A percentile compares a stretch with the other conserved stretches of the same genome.
Evolutionary conservation across 257 asterid species (phyloP).

Genomic region (Nemophila menziesii): DNA sequence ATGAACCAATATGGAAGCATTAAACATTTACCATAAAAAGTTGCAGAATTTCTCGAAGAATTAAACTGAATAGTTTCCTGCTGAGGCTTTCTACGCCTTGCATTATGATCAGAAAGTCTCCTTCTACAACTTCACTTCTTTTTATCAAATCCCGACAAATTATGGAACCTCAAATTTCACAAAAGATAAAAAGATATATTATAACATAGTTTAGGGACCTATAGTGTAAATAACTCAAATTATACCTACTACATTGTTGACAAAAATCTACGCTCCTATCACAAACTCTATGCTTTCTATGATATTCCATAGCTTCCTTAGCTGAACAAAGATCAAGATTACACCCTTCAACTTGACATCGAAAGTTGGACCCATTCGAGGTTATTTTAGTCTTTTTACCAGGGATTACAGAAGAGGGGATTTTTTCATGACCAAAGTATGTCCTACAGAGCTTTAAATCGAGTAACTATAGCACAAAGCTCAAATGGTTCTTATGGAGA

Average conservation of each 20-base stretch:
- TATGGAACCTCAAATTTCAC: conserved; percentile 64
- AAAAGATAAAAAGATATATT: no score
- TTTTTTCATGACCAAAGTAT: conserved; percentile 44
- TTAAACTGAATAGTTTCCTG: conserved; percentile 54
- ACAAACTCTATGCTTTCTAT: conserved; percentile 80
- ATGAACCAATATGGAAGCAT: no score
- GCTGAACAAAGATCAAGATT: conserved; percentile 56
- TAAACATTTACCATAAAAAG: conserved; percentile 79
- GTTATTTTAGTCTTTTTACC: conserved; percentile 42
- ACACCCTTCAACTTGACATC: conserved; percentile 85
- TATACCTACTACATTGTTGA: conserved; percentile 97
- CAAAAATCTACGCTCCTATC: conserved; percentile 80
- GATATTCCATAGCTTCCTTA: conserved; percentile 80
- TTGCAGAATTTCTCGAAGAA: conserved; percentile 42
- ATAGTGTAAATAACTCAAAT: no score
- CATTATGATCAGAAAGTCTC: conserved; percentile 88
- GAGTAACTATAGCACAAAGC: no score
- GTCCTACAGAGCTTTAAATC: no score
- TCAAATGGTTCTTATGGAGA: no score
- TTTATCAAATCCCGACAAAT: conserved; percentile 67
- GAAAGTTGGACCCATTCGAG: conserved; percentile 23
- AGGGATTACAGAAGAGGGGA: conserved; percentile 27
- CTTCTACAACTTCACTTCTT: conserved; percentile 92
- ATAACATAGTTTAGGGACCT: no score
- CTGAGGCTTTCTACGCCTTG: conserved; percentile 84